Evolutionary conservation across 164 flowering plant species (phyloP), one percentile per base, ranked within the genome.

Genomic region (Nelumbo lutea): DNA sequence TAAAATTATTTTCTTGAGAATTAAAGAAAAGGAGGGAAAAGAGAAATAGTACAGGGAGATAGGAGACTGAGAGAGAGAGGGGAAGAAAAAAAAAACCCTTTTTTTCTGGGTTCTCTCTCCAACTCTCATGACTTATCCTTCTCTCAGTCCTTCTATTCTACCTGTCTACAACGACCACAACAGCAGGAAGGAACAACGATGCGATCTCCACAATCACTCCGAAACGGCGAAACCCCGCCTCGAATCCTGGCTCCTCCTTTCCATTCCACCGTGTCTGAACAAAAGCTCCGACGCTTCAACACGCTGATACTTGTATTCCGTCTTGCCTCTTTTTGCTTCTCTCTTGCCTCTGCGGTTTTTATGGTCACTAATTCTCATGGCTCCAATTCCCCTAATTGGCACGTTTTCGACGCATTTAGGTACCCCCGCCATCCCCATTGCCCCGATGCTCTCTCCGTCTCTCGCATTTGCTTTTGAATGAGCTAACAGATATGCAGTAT

Each of bases 281-380:
- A 82, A 58, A 93, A 93, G 71, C 91, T 89, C 76, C 83, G 84
- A 2, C 90, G 92, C 0, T 83, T 90, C 83, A 93, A 89, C 80
- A 67, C 75, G 2, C 83, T 90, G 56, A 83, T 86, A 44, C 88
- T 93, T 64, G 62, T 87, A 15, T 81, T 90, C 67, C 86, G 98
- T 0, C 65, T 88, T 70, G 81, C 85, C 41, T 55, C 95, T 70
- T 90, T 90, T 72, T 85, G 86, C 80, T 89, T 93, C 84, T 80
- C 86, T 40, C 81, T 93, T 68, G 81, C 90, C 50, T 72, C 96
- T 58, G 69, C 91, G 27, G 78, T 89, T 40, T 93, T 93, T 86
- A 90, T 87, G 91, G 83, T 85, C 76, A 82, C 95, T 45, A 86
- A 83, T 77, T 75, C 87, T 42, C 79, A 79, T 6, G 82, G 80